phyloP scores from a whole-genome alignment of 1,284 basidiomycete species.

The Malassezia dermatis region DNA sequence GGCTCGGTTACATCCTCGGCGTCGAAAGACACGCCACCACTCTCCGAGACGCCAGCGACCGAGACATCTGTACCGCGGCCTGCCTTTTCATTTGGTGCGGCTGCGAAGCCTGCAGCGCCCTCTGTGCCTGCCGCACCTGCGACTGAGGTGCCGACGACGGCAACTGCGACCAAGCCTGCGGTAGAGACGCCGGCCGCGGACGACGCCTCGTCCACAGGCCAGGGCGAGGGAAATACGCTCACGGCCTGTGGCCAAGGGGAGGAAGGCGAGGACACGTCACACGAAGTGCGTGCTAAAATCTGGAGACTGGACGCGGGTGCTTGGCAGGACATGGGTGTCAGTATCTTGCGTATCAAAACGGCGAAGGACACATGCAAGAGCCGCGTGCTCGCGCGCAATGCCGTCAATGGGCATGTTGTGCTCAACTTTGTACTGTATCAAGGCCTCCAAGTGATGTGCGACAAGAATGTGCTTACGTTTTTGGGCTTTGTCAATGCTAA shows the following conservation, averaged over 20 bases:
- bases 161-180: not conserved
- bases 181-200: not conserved
- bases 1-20: not conserved
- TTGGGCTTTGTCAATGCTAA: constrained; percentile 31
- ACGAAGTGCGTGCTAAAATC: constrained; percentile 33
- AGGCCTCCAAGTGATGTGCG: constrained; percentile 22
- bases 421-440: constrained; percentile 35
- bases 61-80: not conserved
- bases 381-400: constrained; percentile 34
- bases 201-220: not conserved
- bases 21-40: not conserved
- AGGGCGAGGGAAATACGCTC: not conserved
- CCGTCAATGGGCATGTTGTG: constrained; percentile 36
- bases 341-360: constrained; percentile 33
- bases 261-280: constrained; percentile 27
- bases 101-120: not conserved
- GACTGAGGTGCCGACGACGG: constrained; percentile 5
- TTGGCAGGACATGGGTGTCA: constrained; percentile 40
- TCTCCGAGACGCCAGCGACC: not conserved
- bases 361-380: constrained; percentile 20
- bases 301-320: constrained; percentile 31
- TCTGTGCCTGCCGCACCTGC: not conserved
- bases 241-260: constrained; percentile 30
- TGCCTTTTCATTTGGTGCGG: constrained; percentile 18
- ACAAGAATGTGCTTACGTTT: constrained; percentile 28